These are phyloP conservation scores for Biscogniauxia marginata DNA, from an alignment of 2,329 filamentous ascomycete genomes.

Conservation along the genomic window DNA sequence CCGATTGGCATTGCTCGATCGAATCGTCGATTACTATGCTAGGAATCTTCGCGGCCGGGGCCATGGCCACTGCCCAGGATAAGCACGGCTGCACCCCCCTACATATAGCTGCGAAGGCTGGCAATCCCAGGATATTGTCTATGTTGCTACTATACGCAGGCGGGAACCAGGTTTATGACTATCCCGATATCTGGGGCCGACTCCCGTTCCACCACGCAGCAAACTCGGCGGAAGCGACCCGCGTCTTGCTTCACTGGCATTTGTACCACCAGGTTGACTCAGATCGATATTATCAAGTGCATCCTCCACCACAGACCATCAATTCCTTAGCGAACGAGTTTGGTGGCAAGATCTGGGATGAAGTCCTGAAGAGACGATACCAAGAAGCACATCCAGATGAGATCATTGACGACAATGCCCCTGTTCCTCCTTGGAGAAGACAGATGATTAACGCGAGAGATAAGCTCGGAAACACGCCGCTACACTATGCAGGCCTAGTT, in stretches of 20 bases:
- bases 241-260: constrained; percentile 2
- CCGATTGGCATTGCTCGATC: not conserved
- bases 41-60: not conserved
- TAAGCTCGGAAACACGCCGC: constrained; percentile 1
- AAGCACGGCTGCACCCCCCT: not conserved
- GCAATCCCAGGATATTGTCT: not conserved
- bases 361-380: not conserved
- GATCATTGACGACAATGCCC: not conserved
- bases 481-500: constrained; percentile 1
- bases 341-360: not conserved
- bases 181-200: not conserved
- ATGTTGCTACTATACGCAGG: not conserved
- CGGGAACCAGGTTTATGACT: not conserved
- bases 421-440: not conserved
- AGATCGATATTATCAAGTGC: not conserved
- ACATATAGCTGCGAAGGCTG: constrained; percentile 2
- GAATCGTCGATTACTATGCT: not conserved
- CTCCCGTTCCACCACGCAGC: constrained; percentile 3
- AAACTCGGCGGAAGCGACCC: constrained; percentile 3
- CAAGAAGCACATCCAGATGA: constrained; percentile 2
- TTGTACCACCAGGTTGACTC: not conserved
- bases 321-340: not conserved
- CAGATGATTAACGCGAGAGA: not conserved
- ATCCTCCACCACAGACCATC: not conserved
- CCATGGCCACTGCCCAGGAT: not conserved